Conservation (phyloP, 805 yeast genomes). For the Kodamaea restingae region DNA sequence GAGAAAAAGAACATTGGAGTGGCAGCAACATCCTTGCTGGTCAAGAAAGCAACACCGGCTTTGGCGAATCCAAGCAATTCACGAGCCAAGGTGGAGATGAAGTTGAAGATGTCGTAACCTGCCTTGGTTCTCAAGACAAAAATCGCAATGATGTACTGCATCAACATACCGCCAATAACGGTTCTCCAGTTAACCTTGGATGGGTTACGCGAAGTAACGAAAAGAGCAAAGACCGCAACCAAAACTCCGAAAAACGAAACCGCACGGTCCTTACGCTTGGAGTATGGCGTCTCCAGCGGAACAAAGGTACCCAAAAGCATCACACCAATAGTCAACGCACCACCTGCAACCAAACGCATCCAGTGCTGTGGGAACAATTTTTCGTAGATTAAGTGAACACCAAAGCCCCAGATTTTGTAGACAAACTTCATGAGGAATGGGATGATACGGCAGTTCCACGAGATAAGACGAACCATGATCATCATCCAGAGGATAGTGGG, state of each 20-base stretch:
- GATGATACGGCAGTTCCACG: slow-evolving; percentile 42
- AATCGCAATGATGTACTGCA: slow-evolving; percentile 56
- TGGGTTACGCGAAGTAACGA: slow-evolving; percentile 43
- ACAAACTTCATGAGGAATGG: slow-evolving; percentile 13
- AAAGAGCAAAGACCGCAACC: slow-evolving; percentile 44
- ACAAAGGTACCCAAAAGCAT: slow-evolving; percentile 54
- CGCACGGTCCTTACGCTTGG: slow-evolving; percentile 49
- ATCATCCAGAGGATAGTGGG: slow-evolving; percentile 52
- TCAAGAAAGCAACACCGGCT: slow-evolving; percentile 58
- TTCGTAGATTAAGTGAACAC: slow-evolving; percentile 31
- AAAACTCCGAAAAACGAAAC: slow-evolving; percentile 54
- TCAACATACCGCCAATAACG: slow-evolving; percentile 55
- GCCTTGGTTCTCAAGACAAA: slow-evolving; percentile 57
- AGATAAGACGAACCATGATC: slow-evolving; percentile 48
- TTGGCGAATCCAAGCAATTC: slow-evolving; percentile 54
- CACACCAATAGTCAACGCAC: slow-evolving; percentile 41
- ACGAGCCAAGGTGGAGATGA: slow-evolving; percentile 54
- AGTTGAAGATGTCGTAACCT: slow-evolving; percentile 61
- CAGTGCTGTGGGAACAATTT: slow-evolving; percentile 38
- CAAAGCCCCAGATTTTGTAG: slow-evolving; percentile 23
- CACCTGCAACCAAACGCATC: slow-evolving; percentile 43
- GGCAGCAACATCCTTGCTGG: slow-evolving; percentile 37
- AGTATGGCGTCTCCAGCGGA: slow-evolving; percentile 43
- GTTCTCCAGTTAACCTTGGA: slow-evolving; percentile 51
- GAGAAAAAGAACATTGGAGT: slow-evolving; percentile 50